phyloP scores from a whole-genome alignment of 352 stramenopile genomes.

The Phytopythium boreale region DNA sequence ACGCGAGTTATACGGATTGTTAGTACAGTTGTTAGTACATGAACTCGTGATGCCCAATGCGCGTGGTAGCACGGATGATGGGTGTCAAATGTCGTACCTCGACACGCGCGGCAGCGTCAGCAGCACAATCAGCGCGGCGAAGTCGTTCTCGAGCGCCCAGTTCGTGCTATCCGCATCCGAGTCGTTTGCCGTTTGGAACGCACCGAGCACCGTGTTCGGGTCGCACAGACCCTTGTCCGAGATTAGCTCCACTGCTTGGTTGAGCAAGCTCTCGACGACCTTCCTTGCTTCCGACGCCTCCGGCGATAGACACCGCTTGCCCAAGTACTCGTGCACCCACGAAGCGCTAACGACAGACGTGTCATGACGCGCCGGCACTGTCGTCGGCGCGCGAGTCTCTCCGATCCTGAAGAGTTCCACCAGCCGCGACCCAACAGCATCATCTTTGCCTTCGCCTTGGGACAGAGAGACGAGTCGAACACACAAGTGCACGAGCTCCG shows the following conservation, averaged over 20 bases:
- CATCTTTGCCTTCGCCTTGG: slow-evolving; percentile 11
- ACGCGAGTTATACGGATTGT: too few species aligned
- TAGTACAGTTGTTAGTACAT: background rate
- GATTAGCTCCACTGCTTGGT: slow-evolving; percentile 42
- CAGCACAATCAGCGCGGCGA: slow-evolving; percentile 62
- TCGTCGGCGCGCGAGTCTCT: background rate
- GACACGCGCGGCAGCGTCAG: slow-evolving; percentile 51
- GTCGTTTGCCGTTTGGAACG: slow-evolving; percentile 3
- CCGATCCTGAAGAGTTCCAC: slow-evolving; percentile 11
- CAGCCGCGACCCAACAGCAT: slow-evolving; percentile 9
- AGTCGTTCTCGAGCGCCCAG: slow-evolving; percentile 51
- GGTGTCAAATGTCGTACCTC: slow-evolving; percentile 30
- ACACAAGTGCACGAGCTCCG: slow-evolving; percentile 49
- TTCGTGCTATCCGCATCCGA: slow-evolving; percentile 1
- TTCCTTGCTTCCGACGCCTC: slow-evolving; percentile 10
- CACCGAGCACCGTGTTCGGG: slow-evolving; percentile 33
- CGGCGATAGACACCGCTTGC: slow-evolving; percentile 35
- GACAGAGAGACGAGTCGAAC: slow-evolving; percentile 47
- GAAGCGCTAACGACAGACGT: background rate
- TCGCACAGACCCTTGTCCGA: slow-evolving; percentile 45
- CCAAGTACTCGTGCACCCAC: slow-evolving; percentile 58
- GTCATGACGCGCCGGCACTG: background rate
- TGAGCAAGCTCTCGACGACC: slow-evolving; percentile 38
- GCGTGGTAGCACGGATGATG: background rate
- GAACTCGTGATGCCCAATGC: background rate